phyloP scores from a whole-genome alignment of 306 rosid species.

The Castanopsis chinensis region DNA sequence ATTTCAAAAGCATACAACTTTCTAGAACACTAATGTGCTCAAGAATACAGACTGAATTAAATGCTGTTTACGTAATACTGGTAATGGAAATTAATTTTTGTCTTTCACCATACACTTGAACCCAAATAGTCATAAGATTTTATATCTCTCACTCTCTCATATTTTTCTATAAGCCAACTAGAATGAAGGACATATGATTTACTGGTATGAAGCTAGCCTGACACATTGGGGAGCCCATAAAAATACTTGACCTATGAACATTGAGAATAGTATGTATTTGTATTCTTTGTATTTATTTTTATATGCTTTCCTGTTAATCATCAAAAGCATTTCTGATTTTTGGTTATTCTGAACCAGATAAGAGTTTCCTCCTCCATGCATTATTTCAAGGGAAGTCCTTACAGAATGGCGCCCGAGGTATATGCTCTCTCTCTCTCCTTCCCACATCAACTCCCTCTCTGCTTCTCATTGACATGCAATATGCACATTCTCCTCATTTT shows the following conservation, averaged over 20 bases:
- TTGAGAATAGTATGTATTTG: no score
- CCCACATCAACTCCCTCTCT: not conserved
- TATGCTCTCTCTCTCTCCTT: not conserved
- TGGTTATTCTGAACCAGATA: conserved; percentile 51
- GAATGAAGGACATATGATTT: no score
- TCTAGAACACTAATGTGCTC: not conserved
- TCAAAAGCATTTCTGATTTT: conserved; percentile 18
- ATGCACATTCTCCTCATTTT: not conserved
- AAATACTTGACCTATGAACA: no score
- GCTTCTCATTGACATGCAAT: not conserved
- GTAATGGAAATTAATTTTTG: not conserved
- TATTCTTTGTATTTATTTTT: not conserved
- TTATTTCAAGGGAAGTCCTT: conserved; percentile 98
- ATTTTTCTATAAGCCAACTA: no score
- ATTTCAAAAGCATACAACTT: not conserved
- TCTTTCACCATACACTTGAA: not conserved
- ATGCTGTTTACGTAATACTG: not conserved
- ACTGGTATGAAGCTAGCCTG: no score
- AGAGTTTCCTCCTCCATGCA: conserved; percentile 71
- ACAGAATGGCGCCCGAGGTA: conserved; percentile 99
- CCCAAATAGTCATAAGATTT: not conserved
- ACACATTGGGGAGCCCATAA: no score
- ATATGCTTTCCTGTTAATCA: conserved; percentile 1
- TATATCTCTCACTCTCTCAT: not conserved
- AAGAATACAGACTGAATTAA: not conserved